These are phyloP conservation scores for Penicillium samsonianum DNA, from an alignment of 495 filamentous ascomycete genomes.

Conservation along the genomic window DNA sequence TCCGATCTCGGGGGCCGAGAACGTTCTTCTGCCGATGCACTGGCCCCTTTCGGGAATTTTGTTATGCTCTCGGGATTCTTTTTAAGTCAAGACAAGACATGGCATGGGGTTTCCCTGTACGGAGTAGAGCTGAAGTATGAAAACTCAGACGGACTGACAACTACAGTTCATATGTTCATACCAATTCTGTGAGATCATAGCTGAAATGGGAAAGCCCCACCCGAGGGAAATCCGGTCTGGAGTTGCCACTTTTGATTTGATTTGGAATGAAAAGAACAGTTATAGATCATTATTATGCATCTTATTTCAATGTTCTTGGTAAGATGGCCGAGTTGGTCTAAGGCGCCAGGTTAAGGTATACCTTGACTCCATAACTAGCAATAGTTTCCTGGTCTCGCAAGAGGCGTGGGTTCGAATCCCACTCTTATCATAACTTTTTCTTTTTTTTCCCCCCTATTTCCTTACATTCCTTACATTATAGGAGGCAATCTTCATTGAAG, in stretches of 20 bases:
- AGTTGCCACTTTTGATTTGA: background rate
- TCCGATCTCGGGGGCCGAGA: conserved; percentile 7
- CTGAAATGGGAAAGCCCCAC: conserved; percentile 5
- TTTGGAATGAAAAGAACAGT: background rate
- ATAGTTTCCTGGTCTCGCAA: conserved; percentile 14
- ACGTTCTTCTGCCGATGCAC: background rate
- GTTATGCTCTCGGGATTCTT: background rate
- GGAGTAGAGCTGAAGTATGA: background rate
- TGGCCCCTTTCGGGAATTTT: background rate
- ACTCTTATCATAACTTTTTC: conserved; percentile 36
- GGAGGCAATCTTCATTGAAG: too few relatives aligned
- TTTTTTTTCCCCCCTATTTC: background rate
- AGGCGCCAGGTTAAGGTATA: conserved; percentile 38
- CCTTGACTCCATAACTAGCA: conserved; percentile 21
- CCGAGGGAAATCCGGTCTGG: conserved; percentile 2
- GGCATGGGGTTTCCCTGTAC: background rate
- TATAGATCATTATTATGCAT: too few relatives aligned
- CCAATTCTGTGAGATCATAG: background rate
- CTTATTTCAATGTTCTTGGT: background rate
- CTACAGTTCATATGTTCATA: background rate
- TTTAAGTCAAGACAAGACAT: background rate
- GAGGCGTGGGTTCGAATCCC: conserved; percentile 43
- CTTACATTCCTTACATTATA: too few relatives aligned
- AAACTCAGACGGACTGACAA: background rate
- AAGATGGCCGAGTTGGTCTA: conserved; percentile 40